phyloP scores from a whole-genome alignment of 148 eudicot species.

The Vaccinium vitisidaea region DNA sequence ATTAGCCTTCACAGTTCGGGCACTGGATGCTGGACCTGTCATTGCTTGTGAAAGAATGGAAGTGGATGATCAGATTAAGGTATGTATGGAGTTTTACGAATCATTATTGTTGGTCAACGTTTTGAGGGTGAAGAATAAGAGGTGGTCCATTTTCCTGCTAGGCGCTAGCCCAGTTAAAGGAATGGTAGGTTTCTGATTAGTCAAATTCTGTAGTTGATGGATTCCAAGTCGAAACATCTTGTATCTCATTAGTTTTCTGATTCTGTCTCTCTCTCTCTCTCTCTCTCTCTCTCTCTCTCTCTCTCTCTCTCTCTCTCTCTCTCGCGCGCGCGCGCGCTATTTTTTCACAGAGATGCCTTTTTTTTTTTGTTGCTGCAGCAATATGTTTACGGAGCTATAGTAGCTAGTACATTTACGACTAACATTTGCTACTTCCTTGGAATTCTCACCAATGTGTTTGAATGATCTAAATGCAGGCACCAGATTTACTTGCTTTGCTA shows the following conservation, averaged over 20 bases:
- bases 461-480: slow-evolving; percentile 71
- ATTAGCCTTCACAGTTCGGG: slow-evolving; percentile 82
- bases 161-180: not conserved
- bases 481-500: slow-evolving; percentile 67
- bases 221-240: not conserved
- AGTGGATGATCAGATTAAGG: slow-evolving; percentile 79
- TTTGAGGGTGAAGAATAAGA: slow-evolving; percentile 2
- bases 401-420: not conserved
- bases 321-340: not conserved
- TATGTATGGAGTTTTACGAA: slow-evolving; percentile 18
- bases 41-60: slow-evolving; percentile 62
- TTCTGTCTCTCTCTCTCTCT: not conserved
- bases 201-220: slow-evolving; percentile 1
- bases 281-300: slow-evolving; percentile 5
- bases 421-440: slow-evolving; percentile 19
- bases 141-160: not conserved
- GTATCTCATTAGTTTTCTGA: not conserved
- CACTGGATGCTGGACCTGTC: slow-evolving; percentile 92
- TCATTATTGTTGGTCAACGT: not conserved
- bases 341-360: not conserved
- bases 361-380: not conserved
- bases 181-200: not conserved
- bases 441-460: slow-evolving; percentile 14
- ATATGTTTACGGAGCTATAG: not conserved
- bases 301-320: not conserved